Evolutionary conservation across 495 filamentous ascomycete genomes (phyloP).

Genomic region (Daldinia vernicosa): DNA sequence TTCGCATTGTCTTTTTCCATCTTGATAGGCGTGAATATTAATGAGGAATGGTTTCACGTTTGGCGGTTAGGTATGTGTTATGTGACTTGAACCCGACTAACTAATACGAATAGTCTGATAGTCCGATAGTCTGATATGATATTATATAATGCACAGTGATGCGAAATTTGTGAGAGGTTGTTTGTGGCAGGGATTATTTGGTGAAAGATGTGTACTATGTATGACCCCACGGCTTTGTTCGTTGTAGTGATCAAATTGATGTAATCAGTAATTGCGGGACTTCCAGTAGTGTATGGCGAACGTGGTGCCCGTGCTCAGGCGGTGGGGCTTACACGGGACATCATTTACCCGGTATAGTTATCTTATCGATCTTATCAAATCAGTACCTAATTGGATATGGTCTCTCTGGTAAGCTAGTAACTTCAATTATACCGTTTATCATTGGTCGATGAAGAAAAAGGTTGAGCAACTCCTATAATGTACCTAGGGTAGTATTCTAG

Average conservation of each 20-base stretch:
- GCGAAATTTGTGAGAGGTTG: slow-evolving; percentile 3
- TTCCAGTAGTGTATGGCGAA: not conserved
- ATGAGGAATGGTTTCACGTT: not conserved
- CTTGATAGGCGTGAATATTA: slow-evolving; percentile 10
- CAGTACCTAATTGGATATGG: not conserved
- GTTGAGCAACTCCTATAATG: not conserved
- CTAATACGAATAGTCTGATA: too few species aligned
- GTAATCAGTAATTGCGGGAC: not conserved
- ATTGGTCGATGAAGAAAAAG: slow-evolving; percentile 15
- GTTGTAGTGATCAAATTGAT: slow-evolving; percentile 14
- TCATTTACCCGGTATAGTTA: slow-evolving; percentile 18
- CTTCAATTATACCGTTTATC: not conserved
- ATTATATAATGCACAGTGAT: not conserved
- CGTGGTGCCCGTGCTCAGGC: not conserved
- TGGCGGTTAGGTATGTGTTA: too few species aligned
- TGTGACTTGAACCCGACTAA: too few species aligned
- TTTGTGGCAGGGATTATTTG: slow-evolving; percentile 5
- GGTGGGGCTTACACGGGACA: slow-evolving; percentile 12
- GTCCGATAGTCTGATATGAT: too few species aligned
- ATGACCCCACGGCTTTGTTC: not conserved
- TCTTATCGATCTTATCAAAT: slow-evolving; percentile 40
- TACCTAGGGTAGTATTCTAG: not conserved
- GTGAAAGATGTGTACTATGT: not conserved
- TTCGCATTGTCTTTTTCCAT: slow-evolving; percentile 80
- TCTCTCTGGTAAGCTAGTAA: not conserved